Evolutionary conservation across 2,329 filamentous ascomycete genomes (phyloP).

Genomic region (Colletotrichum sansevieriae): DNA sequence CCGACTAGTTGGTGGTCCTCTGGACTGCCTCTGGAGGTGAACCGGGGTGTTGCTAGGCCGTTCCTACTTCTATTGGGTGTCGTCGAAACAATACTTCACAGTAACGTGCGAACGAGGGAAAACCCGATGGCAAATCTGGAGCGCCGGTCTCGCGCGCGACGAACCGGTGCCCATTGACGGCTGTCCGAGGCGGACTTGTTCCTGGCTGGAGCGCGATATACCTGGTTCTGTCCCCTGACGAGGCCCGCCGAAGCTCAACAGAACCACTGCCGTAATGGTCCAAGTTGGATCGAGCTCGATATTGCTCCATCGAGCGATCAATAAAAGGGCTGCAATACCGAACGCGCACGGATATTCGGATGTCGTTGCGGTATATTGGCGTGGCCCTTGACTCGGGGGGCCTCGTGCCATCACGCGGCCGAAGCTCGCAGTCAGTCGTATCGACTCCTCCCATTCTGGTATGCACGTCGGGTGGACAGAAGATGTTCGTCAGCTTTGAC

Average conservation of each 20-base stretch:
- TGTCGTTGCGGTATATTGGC: conserved; percentile 2
- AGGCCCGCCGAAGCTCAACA: conserved; percentile 35
- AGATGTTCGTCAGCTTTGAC: not conserved
- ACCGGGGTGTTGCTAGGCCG: conserved; percentile 25
- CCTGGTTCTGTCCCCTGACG: conserved; percentile 12
- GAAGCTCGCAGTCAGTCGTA: too few relatives aligned
- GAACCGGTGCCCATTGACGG: conserved; percentile 17
- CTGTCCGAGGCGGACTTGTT: conserved; percentile 4
- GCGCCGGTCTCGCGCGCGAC: conserved; percentile 10
- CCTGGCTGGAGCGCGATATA: not conserved
- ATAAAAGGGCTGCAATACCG: conserved; percentile 11
- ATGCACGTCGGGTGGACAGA: too few relatives aligned
- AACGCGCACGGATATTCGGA: not conserved
- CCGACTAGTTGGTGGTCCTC: conserved; percentile 12
- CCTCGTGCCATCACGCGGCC: conserved; percentile 20
- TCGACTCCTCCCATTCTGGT: too few relatives aligned
- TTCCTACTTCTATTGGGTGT: conserved; percentile 38
- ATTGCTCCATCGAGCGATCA: not conserved
- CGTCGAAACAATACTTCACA: conserved; percentile 24
- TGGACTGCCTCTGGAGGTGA: not conserved
- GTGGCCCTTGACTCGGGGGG: not conserved
- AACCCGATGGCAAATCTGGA: conserved; percentile 19
- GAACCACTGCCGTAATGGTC: conserved; percentile 16
- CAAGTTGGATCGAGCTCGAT: not conserved
- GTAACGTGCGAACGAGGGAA: conserved; percentile 3